phyloP scores from a whole-genome alignment of 1,139 yeast species.

The Scheffersomyces segobiensis region DNA sequence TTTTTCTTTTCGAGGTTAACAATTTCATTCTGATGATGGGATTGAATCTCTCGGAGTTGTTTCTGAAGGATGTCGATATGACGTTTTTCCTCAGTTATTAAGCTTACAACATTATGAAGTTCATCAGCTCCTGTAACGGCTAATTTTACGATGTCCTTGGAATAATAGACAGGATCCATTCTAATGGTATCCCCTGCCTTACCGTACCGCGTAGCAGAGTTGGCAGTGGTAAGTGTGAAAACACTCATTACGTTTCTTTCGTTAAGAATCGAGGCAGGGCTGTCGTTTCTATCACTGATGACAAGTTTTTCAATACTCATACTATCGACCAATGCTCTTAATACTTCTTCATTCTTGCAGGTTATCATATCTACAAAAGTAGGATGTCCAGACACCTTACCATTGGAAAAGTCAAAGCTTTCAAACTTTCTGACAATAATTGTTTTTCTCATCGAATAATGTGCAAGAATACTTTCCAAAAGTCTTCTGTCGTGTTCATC shows the following conservation, averaged over 20 bases:
- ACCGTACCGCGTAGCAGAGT: conserved; percentile 43
- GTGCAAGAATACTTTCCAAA: conserved; percentile 45
- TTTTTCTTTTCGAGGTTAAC: conserved; percentile 5
- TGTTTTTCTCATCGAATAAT: conserved; percentile 23
- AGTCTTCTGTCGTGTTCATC: conserved; percentile 59
- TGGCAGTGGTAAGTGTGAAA: conserved; percentile 41
- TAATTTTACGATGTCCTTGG: conserved; percentile 31
- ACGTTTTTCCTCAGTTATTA: conserved; percentile 1
- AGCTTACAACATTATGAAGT: background rate
- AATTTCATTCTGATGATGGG: conserved; percentile 9
- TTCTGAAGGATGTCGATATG: background rate
- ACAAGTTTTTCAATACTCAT: conserved; percentile 60
- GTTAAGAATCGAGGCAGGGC: conserved; percentile 4
- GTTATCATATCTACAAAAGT: conserved; percentile 64
- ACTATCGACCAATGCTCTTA: conserved; percentile 66
- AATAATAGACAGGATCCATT: conserved; percentile 59
- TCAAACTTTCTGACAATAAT: conserved; percentile 61
- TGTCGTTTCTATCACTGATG: conserved; percentile 42
- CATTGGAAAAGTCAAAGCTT: conserved; percentile 49
- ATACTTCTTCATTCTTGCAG: conserved; percentile 53
- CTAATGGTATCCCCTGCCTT: conserved; percentile 45
- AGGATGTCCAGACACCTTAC: conserved; percentile 29
- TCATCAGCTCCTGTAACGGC: conserved; percentile 17
- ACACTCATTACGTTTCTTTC: conserved; percentile 46
- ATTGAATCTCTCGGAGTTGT: conserved; percentile 12